Base-by-base conservation (phyloP, 306 rosid genomes). In the Carpinus viminea region DNA sequence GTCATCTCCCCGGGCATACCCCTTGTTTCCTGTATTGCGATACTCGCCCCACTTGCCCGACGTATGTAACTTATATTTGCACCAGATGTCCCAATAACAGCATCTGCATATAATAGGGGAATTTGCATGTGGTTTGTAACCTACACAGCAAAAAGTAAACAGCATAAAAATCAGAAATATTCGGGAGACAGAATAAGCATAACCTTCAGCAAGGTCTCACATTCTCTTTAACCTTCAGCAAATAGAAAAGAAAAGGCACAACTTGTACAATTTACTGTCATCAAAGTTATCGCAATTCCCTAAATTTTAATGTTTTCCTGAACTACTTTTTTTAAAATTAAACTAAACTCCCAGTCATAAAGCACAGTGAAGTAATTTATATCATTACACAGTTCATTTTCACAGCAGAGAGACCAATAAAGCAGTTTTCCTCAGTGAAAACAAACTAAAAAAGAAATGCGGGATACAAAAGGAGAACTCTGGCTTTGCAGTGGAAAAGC, bases 1-100 rank as follows among this genome's bases (percentile, higher is more conserved):
- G 91, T 88, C 91, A 85, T 88, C 82, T 88, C 89, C 73, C 87
- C 91, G 16, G 91, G 91, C 62, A 83, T 83, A 79, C 91, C 91
- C 77, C 87, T 85, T 26, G 91, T 88, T 78, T 88, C 91, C 82
- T 88, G 91, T 83, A 88, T 83, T 83, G 91, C 86, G 66, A 88
- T 81, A 74, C 85, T 88, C 57, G 91, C 89, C 28, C 91, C 91
- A 81, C 91, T 88, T 61, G 88, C 89, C 36, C 89, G 91, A 5
- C 91, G 89, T 45, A 88, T 85, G 78, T 88, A 88, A 80, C 91
- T 88, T 74, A 85, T 88, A 80, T 88, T 88, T 70, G 89, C 50
- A 52, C 91, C 91, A 26, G 88, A 85, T 65, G 86, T 83, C 48
- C 91, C 91, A 81, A 88, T 88, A 70, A 85, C 91, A 65, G 91